Evolutionary conservation across 208 protist species (phyloP), one percentile per base, ranked within the genome.

Genomic region (Crithidia sp.): DNA sequence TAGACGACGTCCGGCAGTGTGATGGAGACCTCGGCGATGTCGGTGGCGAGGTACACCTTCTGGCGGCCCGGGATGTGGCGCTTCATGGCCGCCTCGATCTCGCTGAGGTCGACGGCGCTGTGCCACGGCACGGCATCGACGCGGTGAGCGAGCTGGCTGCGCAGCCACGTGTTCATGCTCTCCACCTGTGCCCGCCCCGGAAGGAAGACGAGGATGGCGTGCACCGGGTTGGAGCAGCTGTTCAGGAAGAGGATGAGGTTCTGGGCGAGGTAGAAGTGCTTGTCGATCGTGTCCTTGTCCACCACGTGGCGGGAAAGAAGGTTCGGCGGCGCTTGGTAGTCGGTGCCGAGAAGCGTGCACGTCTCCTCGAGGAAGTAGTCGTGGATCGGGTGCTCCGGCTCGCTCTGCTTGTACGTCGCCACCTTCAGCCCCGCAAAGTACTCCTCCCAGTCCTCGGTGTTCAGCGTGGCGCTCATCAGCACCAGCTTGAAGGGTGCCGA

Each of bases 11-110:
- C 98, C 16, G 98, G 96, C 58, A 99, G 92, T 45, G 98, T 99
- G 16, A 99, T 78, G 44, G 89, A 97, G 7, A 98, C 98, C 76
- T 99, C 97, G 2, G 97, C 98, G 74, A 99, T 99, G 79, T 98
- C 98, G 39, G 98, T 99, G 37, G 95, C 86, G 17, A 99, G 76
- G 60, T 99, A 95, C 41, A 99, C 83, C 81, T 99, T 99, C 56
- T 97, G 79, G 8, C 86, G 78, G 19, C 75, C 88, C 6, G 74
- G 71, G 44, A 97, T 87, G 41, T 97, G 72, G 13, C 88, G 88
- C 19, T 96, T 73, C 28, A 99, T 77, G 4, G 90, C 88, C 10
- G 85, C 92, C 76, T 99, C 94, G 14, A 99, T 89, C 37, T 91
- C 84, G 44, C 89, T 70, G 10, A 97, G 74, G 52, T 95, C 87